Base-by-base conservation (phyloP, 2,329 filamentous ascomycete species). In the Coniochaeta ligniaria region DNA sequence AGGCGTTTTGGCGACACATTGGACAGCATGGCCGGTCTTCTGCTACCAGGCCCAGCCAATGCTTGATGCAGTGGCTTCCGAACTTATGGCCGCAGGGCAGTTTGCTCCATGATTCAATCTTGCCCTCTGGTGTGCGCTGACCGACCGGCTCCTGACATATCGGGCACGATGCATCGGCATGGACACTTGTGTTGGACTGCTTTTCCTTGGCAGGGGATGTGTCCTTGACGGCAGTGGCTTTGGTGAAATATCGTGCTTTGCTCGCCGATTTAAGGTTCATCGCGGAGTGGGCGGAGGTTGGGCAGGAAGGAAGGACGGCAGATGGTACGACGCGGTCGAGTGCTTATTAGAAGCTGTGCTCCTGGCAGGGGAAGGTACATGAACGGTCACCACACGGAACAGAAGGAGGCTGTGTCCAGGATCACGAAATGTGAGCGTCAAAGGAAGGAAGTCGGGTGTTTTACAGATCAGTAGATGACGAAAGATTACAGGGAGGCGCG, bases 111-210 rank as follows among this genome's bases (percentile, higher is more conserved):
- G 68, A 62, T 65, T 80, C 77, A 33, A 69, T 58, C 59, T 72
- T 66, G 63, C 72, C 74, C 59, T 78, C 75, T 5, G 71, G 69
- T 35, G 71, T 76, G 20, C 61, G 60, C 14, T 70, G 59, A 59
- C 76, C 76, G 38, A 79, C 71, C 5, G 71, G 67, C 60, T 78
- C 74, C 60, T 77, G 74, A 65, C 77, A 80, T 63, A 80, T 79
- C 54, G 74, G 72, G 59, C 77, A 80, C 61, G 69, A 20, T 20
- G 35, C 20, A 24, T 57, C 31, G 12, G 31, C 17, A 8, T 28
- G 11, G 31, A 57, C 31, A n/a, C n/a, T 17, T 24, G 31, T 36
- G 26, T 28, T 31, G 26, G 2, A n/a, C 26, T 31, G 9, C 24
- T 17, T 26, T 52, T 26, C 47, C 8, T 31, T 31, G 17, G 12